phyloP scores from a whole-genome alignment of 345 rosid genomes.

The Rhodamnia argentea region DNA sequence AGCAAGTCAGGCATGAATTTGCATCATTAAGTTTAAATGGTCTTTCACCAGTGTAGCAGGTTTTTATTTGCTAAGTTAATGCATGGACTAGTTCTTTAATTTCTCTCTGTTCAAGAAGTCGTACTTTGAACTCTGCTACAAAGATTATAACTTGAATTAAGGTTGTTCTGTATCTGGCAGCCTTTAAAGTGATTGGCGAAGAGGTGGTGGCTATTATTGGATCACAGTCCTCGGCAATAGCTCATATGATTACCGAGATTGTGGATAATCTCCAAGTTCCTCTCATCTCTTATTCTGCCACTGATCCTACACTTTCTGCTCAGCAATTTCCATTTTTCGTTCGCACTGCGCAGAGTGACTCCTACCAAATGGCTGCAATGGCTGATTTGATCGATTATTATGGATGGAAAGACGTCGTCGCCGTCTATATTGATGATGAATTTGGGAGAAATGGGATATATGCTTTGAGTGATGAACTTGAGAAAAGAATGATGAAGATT shows the following conservation, averaged over 20 bases:
- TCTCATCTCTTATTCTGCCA: constrained; percentile 72
- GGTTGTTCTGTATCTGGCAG: constrained; percentile 23
- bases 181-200: constrained; percentile 50
- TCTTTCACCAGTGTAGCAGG: neutral
- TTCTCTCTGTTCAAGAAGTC: neutral
- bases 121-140: neutral
- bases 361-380: constrained; percentile 70
- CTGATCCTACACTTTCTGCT: constrained; percentile 87
- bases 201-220: constrained; percentile 70
- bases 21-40: neutral
- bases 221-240: constrained; percentile 67
- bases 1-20: neutral
- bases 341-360: constrained; percentile 65
- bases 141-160: neutral
- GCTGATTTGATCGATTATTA: constrained; percentile 49
- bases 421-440: constrained; percentile 63
- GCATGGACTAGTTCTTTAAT: neutral
- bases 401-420: constrained; percentile 75
- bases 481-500: constrained; percentile 32
- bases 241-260: constrained; percentile 54
- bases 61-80: neutral
- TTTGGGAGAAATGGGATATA: constrained; percentile 73
- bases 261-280: constrained; percentile 68
- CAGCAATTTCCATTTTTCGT: constrained; percentile 68
- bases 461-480: constrained; percentile 42